Evolutionary conservation across 1,284 basidiomycete genomes (phyloP).

Genomic region (Termitomyces sp.): DNA sequence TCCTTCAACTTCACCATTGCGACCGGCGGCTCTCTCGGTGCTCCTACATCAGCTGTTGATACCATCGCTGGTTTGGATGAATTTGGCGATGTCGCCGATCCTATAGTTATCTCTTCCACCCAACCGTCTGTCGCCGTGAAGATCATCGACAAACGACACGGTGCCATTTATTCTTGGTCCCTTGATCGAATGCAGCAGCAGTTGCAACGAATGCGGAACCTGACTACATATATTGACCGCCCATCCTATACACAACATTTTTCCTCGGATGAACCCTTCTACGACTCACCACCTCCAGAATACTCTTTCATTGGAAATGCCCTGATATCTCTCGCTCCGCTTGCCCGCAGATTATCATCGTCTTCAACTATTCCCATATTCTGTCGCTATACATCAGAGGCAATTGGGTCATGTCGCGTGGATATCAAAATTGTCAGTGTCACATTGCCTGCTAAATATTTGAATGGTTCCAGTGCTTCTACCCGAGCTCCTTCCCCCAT

Average conservation of each 20-base stretch:
- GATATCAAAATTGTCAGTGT: conserved; percentile 77
- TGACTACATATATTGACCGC: conserved; percentile 88
- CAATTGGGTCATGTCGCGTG: conserved; percentile 86
- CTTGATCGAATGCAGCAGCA: conserved; percentile 85
- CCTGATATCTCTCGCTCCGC: conserved; percentile 75
- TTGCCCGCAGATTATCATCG: conserved; percentile 76
- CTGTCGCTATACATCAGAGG: conserved; percentile 88
- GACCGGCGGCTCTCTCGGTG: conserved; percentile 75
- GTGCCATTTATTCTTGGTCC: conserved; percentile 89
- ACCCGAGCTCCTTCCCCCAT: conserved; percentile 68
- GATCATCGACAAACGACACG: conserved; percentile 83
- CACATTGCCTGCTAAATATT: conserved; percentile 54
- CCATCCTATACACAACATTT: conserved; percentile 93
- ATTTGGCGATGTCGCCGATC: conserved; percentile 89
- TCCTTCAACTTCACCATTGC: conserved; percentile 90
- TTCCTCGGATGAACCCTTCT: conserved; percentile 90
- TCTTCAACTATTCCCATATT: conserved; percentile 79
- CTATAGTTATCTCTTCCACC: conserved; percentile 60
- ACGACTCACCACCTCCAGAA: conserved; percentile 77
- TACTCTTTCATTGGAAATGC: conserved; percentile 92
- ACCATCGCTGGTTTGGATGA: conserved; percentile 85
- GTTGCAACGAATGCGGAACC: conserved; percentile 89
- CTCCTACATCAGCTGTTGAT: conserved; percentile 81
- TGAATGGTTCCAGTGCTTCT: conserved; percentile 54
- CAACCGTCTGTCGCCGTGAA: conserved; percentile 89